phyloP scores from a whole-genome alignment of 2,329 filamentous ascomycete genomes.

The Exophiala bonariae region DNA sequence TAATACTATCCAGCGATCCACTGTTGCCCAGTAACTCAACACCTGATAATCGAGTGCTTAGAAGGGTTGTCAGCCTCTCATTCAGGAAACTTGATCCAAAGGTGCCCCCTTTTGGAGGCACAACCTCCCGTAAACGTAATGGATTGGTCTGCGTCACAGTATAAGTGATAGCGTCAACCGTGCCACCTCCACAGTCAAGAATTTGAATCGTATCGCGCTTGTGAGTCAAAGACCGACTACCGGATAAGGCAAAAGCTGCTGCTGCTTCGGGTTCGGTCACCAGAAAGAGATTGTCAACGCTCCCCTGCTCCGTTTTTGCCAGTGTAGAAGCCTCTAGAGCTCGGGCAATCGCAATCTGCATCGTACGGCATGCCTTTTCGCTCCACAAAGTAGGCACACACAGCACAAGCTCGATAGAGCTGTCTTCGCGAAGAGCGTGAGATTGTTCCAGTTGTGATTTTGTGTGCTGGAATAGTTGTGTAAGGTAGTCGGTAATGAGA shows the following conservation, averaged over 20 bases:
- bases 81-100: constrained; percentile 36
- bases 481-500: constrained; percentile 94
- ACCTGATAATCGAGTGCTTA: no score
- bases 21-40: no score
- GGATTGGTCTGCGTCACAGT: constrained; percentile 10
- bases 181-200: constrained; percentile 95
- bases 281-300: constrained; percentile 68
- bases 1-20: no score
- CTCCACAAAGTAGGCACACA: constrained; percentile 94
- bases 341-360: constrained; percentile 7
- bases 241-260: no score
- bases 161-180: constrained; percentile 64
- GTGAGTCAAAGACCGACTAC: no score
- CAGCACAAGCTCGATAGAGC: constrained; percentile 7
- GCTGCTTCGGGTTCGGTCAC: constrained; percentile 23
- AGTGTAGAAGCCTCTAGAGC: constrained; percentile 75
- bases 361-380: constrained; percentile 3
- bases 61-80: no score
- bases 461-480: constrained; percentile 66
- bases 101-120: constrained; percentile 27
- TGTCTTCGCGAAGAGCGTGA: neutral
- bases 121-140: constrained; percentile 13
- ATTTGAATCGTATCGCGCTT: no score
- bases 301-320: constrained; percentile 91
- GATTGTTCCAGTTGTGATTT: neutral